Conservation (phyloP, 2,329 filamentous ascomycete genomes). For the Cadophora sp. region DNA sequence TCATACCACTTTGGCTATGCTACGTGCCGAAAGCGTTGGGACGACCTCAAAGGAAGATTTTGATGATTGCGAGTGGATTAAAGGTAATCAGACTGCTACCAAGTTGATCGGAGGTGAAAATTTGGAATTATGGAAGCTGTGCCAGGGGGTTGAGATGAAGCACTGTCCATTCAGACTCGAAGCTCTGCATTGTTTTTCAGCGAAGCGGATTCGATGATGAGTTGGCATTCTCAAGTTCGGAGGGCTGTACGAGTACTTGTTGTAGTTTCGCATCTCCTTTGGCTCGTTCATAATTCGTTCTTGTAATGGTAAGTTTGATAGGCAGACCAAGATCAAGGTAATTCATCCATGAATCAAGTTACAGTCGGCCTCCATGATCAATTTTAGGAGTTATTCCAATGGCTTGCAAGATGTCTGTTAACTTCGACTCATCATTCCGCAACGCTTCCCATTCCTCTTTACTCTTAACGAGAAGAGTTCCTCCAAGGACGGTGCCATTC, state of each 20-base stretch:
- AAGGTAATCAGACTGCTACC: no score
- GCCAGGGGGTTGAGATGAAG: no score
- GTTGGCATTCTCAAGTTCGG: no score
- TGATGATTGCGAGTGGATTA: background rate
- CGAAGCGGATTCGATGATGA: no score
- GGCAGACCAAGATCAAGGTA: background rate
- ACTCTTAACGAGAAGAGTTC: conserved; percentile 67
- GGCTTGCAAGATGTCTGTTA: conserved; percentile 49
- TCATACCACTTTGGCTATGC: conserved; percentile 65
- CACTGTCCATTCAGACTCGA: background rate
- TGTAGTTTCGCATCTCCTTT: background rate
- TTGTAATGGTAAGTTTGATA: background rate
- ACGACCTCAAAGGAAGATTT: conserved; percentile 44
- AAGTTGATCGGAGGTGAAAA: no score
- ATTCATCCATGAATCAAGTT: background rate
- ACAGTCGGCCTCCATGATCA: conserved; percentile 15
- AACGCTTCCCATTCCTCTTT: conserved; percentile 63
- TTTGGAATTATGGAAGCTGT: no score
- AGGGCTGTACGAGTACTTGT: background rate
- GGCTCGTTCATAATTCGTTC: background rate
- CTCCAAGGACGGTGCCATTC: conserved; percentile 69
- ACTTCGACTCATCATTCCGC: conserved; percentile 47
- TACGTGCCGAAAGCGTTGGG: conserved; percentile 65
- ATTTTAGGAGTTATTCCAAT: conserved; percentile 36
- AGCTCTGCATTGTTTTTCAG: background rate